phyloP scores from a whole-genome alignment of 306 rosid genomes.

The Erythrophleum fordii region DNA sequence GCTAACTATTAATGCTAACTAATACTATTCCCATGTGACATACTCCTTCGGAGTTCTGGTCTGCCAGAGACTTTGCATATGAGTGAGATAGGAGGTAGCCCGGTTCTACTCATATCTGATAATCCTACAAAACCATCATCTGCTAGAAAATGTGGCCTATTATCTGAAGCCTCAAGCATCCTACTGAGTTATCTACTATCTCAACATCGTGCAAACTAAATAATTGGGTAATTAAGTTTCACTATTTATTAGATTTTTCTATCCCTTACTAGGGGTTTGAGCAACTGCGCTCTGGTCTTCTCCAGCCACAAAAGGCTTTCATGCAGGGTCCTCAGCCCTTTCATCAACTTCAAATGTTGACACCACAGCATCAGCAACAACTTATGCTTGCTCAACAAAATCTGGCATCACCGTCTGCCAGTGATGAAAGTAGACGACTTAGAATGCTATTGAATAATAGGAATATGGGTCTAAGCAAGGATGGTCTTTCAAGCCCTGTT shows the following conservation, averaged over 20 bases:
- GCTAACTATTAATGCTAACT: no score
- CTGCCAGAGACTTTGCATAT: neutral
- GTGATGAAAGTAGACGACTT: conserved; percentile 81
- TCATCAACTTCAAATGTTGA: conserved; percentile 95
- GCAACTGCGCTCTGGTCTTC: conserved; percentile 89
- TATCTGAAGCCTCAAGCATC: neutral
- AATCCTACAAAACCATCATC: conserved; percentile 25
- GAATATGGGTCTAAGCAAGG: conserved; percentile 62
- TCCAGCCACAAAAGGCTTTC: conserved; percentile 90
- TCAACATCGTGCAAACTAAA: conserved; percentile 2
- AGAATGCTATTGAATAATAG: conserved; percentile 87
- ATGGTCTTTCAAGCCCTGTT: conserved; percentile 76
- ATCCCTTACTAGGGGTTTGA: conserved; percentile 74
- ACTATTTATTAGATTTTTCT: conserved; percentile 27
- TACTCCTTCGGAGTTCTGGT: conserved; percentile 5
- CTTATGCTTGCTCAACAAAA: conserved; percentile 93
- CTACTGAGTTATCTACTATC: neutral
- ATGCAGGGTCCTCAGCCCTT: conserved; percentile 89
- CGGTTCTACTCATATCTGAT: conserved; percentile 16
- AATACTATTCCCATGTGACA: no score
- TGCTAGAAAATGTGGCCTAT: conserved; percentile 20
- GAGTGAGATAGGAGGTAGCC: conserved; percentile 6
- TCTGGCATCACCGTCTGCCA: conserved; percentile 80
- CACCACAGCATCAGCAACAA: conserved; percentile 95
- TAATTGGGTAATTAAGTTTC: conserved; percentile 18